Percentiles rank a stretch among this genome's conserved stretches.
Evolutionary conservation across 768 basidiomycete species (phyloP).

Genomic region (Rhodotorula kratochvilovae): DNA sequence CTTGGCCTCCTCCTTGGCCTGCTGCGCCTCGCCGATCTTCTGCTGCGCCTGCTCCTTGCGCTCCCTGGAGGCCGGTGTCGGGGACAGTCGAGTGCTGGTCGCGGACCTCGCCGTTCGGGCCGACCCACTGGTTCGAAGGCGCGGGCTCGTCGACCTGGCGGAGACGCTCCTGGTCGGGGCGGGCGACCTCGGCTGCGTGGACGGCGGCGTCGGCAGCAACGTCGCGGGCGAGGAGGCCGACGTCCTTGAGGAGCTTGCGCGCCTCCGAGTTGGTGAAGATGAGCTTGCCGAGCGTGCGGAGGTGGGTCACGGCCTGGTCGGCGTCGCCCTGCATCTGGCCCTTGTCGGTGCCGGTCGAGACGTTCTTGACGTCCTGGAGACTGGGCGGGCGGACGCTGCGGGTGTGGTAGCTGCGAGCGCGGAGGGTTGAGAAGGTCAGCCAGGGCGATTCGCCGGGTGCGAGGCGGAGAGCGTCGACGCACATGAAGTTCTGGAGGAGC

Average conservation of each 20-base stretch:
- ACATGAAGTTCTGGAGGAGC: slow-evolving; percentile 79
- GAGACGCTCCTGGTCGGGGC: slow-evolving; percentile 63
- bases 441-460: neutral
- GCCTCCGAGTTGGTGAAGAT: slow-evolving; percentile 75
- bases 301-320: slow-evolving; percentile 68
- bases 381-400: slow-evolving; percentile 53
- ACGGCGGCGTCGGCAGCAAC: slow-evolving; percentile 55
- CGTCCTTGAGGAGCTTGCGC: slow-evolving; percentile 45
- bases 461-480: slow-evolving; percentile 2
- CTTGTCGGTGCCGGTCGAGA: slow-evolving; percentile 56
- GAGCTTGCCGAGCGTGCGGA: slow-evolving; percentile 72
- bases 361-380: slow-evolving; percentile 48
- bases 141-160: slow-evolving; percentile 65
- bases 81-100: slow-evolving; percentile 55
- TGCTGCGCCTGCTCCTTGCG: slow-evolving; percentile 52
- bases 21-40: slow-evolving; percentile 40
- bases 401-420: slow-evolving; percentile 51
- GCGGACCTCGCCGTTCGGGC: slow-evolving; percentile 50
- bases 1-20: slow-evolving; percentile 39
- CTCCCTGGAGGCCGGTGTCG: slow-evolving; percentile 50
- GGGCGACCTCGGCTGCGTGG: slow-evolving; percentile 65
- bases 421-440: neutral
- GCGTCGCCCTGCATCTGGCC: slow-evolving; percentile 54
- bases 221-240: slow-evolving; percentile 48
- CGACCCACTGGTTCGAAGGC: slow-evolving; percentile 58